A percentile compares a stretch with the other conserved stretches of the same genome.
Conservation (phyloP, 2,329 filamentous ascomycete genomes). For the Scolecobasidium constrictum region DNA sequence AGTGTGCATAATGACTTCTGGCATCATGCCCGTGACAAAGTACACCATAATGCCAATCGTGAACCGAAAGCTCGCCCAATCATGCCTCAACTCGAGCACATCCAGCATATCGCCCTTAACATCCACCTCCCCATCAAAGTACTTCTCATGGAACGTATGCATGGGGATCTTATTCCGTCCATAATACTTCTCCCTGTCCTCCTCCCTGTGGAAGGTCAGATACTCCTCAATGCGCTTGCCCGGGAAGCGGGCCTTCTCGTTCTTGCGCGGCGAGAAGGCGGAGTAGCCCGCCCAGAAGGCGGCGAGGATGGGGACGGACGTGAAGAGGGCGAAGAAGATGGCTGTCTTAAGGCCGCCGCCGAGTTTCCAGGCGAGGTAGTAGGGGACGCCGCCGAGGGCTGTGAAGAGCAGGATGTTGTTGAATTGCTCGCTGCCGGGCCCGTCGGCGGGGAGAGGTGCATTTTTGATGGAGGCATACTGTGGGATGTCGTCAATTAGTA, state of each 20-base stretch:
- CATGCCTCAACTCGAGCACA: constrained; percentile 84
- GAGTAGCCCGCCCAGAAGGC: constrained; percentile 76
- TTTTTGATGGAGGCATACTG: constrained; percentile 88
- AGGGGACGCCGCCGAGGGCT: constrained; percentile 60
- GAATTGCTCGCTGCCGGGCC: constrained; percentile 73
- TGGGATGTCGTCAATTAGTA: not conserved
- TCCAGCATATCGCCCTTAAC: constrained; percentile 92
- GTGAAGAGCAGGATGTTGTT: constrained; percentile 68
- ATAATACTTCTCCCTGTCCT: constrained; percentile 54
- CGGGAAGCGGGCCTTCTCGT: constrained; percentile 80
- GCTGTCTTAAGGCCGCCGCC: constrained; percentile 79
- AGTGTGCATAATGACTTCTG: constrained; percentile 86
- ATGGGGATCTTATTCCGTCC: constrained; percentile 75
- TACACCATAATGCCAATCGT: constrained; percentile 76
- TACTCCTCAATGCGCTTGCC: constrained; percentile 87
- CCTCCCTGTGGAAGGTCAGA: constrained; percentile 62
- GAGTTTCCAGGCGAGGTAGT: constrained; percentile 72
- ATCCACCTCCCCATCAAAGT: constrained; percentile 88
- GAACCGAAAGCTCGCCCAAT: constrained; percentile 94
- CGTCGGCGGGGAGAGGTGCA: constrained; percentile 85
- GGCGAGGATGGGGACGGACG: constrained; percentile 67
- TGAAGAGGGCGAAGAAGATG: constrained; percentile 74
- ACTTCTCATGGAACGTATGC: constrained; percentile 96
- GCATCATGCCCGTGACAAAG: constrained; percentile 78
- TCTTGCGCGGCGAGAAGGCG: constrained; percentile 73